phyloP scores from a whole-genome alignment of 2,329 filamentous ascomycete genomes.

The Scleromitrula shiraiana region DNA sequence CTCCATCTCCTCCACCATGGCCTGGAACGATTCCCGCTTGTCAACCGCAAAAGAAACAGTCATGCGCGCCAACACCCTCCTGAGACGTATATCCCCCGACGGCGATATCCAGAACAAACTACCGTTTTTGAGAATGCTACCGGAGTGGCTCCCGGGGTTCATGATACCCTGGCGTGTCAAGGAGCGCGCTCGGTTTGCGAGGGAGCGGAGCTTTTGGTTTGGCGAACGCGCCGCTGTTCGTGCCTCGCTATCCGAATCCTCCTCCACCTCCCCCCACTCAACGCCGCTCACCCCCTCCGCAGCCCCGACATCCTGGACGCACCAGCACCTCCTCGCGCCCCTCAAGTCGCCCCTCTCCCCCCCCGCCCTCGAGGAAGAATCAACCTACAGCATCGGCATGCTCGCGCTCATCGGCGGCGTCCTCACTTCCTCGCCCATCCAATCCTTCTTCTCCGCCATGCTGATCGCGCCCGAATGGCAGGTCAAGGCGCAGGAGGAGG shows the following conservation, averaged over 20 bases:
- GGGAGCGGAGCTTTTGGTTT: conserved; percentile 14
- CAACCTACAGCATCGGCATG: conserved; percentile 6
- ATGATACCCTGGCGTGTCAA: conserved; percentile 11
- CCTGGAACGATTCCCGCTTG: conserved; percentile 10
- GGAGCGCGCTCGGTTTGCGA: conserved; percentile 6
- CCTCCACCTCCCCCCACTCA: too few species aligned
- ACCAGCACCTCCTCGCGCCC: neutral
- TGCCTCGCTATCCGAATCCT: too few species aligned
- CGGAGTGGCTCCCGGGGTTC: conserved; percentile 11
- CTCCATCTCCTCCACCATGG: conserved; percentile 6
- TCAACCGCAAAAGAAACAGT: conserved; percentile 11
- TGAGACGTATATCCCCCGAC: conserved; percentile 7
- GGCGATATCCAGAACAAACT: conserved; percentile 14
- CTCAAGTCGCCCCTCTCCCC: too few species aligned
- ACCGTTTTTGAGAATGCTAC: conserved; percentile 9
- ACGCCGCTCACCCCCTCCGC: too few species aligned
- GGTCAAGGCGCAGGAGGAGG: conserved; percentile 31
- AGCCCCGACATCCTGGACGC: conserved; percentile 6
- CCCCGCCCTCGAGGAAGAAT: neutral
- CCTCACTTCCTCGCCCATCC: conserved; percentile 27
- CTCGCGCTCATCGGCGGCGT: conserved; percentile 5
- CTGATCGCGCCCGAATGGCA: conserved; percentile 15
- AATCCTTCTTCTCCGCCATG: conserved; percentile 24
- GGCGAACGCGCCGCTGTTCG: too few species aligned
- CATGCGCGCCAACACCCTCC: conserved; percentile 8